Conservation (phyloP, 768 basidiomycete genomes). For the Termitomyces sp. region DNA sequence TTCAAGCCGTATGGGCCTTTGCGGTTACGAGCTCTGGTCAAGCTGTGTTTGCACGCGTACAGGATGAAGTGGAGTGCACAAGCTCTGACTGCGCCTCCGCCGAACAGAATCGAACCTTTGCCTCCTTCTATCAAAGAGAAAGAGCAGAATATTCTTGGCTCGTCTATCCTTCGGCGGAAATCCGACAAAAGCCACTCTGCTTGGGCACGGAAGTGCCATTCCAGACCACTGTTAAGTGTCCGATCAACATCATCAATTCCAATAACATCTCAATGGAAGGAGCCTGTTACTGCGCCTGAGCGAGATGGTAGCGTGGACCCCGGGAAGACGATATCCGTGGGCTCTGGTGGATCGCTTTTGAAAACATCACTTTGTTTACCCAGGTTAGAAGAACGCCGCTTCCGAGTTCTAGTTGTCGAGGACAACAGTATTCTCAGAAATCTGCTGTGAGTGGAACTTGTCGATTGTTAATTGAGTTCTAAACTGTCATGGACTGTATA, state of each 20-base stretch:
- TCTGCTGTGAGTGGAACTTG: slow-evolving; percentile 62
- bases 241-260: slow-evolving; percentile 50
- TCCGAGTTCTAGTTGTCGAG: slow-evolving; percentile 81
- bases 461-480: neutral
- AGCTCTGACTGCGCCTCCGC: slow-evolving; percentile 12
- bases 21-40: slow-evolving; percentile 62
- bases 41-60: slow-evolving; percentile 55
- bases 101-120: neutral
- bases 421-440: slow-evolving; percentile 85
- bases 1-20: slow-evolving; percentile 89
- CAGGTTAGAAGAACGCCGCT: slow-evolving; percentile 36
- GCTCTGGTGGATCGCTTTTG: slow-evolving; percentile 63
- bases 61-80: slow-evolving; percentile 35
- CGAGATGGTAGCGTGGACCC: slow-evolving; percentile 16
- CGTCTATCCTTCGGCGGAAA: slow-evolving; percentile 33
- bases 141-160: neutral
- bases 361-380: slow-evolving; percentile 59
- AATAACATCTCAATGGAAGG: slow-evolving; percentile 29
- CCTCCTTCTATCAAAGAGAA: slow-evolving; percentile 1
- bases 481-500: slow-evolving; percentile 11
- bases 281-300: slow-evolving; percentile 23
- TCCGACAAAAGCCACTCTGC: slow-evolving; percentile 41
- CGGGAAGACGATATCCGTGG: slow-evolving; percentile 46
- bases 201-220: slow-evolving; percentile 7
- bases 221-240: slow-evolving; percentile 51